phyloP scores from a whole-genome alignment of 805 yeast genomes.

The Saturnispora diversa region DNA sequence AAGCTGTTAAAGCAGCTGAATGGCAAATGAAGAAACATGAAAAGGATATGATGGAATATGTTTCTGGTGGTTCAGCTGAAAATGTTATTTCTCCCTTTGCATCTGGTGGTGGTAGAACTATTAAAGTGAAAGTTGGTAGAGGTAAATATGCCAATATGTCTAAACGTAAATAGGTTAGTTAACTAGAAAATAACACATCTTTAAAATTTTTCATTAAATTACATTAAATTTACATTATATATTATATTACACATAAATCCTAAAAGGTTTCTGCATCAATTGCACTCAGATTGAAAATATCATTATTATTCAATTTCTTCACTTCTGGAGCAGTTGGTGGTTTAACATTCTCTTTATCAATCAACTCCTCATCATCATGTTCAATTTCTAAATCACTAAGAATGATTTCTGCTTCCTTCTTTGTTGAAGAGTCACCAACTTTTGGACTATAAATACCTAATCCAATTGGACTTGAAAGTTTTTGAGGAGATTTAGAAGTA shows the following conservation, averaged over 20 bases:
- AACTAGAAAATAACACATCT: background rate
- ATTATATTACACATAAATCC: background rate
- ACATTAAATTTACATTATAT: conserved; percentile 1
- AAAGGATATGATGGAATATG: conserved; percentile 77
- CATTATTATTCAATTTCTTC: conserved; percentile 1
- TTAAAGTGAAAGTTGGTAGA: conserved; percentile 74
- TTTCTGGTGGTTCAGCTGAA: conserved; percentile 91
- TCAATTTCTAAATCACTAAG: conserved; percentile 14
- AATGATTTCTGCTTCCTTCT: background rate
- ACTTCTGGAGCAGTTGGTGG: conserved; percentile 1
- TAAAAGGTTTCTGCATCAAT: conserved; percentile 8
- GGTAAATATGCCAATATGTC: conserved; percentile 65
- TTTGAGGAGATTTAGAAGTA: background rate
- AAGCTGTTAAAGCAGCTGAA: conserved; percentile 78
- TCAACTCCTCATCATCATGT: conserved; percentile 6
- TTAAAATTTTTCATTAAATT: background rate
- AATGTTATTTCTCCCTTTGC: conserved; percentile 83
- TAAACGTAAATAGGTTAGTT: conserved; percentile 1
- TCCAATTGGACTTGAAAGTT: background rate
- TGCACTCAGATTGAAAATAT: conserved; percentile 8
- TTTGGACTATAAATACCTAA: conserved; percentile 1
- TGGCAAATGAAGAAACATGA: conserved; percentile 86
- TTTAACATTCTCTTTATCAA: conserved; percentile 9
- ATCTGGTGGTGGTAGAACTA: conserved; percentile 48
- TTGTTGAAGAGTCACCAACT: background rate